Percentiles rank a stretch among this genome's conserved stretches.
Conservation (phyloP, 352 stramenopile genomes). For the Achlya hypogyna region DNA sequence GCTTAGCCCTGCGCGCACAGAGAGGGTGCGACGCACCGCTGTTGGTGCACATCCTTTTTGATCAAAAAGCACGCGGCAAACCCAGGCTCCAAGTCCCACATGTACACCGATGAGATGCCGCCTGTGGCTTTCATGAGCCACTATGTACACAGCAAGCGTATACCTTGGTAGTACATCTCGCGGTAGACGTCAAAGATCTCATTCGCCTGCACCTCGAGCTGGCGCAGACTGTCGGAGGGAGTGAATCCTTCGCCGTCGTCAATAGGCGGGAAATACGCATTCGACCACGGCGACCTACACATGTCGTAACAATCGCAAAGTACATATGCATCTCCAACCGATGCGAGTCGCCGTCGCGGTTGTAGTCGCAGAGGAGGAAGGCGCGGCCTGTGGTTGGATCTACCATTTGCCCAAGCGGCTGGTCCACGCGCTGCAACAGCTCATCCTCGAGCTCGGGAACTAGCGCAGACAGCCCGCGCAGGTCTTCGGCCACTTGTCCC, state of each 20-base stretch:
- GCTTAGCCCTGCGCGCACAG: too few species aligned
- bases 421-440: slow-evolving; percentile 89
- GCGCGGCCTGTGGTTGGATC: slow-evolving; percentile 80
- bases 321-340: slow-evolving; percentile 25
- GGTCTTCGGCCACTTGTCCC: slow-evolving; percentile 70
- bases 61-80: slow-evolving; percentile 93
- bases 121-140: slow-evolving; percentile 17
- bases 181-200: slow-evolving; percentile 96
- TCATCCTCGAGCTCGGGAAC: slow-evolving; percentile 79
- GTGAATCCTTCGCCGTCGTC: slow-evolving; percentile 83
- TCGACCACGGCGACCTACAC: slow-evolving; percentile 87
- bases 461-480: slow-evolving; percentile 79
- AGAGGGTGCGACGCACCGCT: too few species aligned
- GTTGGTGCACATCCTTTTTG: slow-evolving; percentile 84
- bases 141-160: background rate
- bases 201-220: slow-evolving; percentile 90
- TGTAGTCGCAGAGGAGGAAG: slow-evolving; percentile 93
- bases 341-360: slow-evolving; percentile 89
- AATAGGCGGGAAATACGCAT: slow-evolving; percentile 77
- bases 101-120: slow-evolving; percentile 90
- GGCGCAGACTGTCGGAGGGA: slow-evolving; percentile 79
- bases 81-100: slow-evolving; percentile 91
- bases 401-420: slow-evolving; percentile 82
- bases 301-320: background rate
- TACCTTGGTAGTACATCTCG: slow-evolving; percentile 92